Evolutionary conservation across 2,329 filamentous ascomycete species (phyloP), one percentile per base, ranked within the genome.

Genomic region (Fusarium penzigii): DNA sequence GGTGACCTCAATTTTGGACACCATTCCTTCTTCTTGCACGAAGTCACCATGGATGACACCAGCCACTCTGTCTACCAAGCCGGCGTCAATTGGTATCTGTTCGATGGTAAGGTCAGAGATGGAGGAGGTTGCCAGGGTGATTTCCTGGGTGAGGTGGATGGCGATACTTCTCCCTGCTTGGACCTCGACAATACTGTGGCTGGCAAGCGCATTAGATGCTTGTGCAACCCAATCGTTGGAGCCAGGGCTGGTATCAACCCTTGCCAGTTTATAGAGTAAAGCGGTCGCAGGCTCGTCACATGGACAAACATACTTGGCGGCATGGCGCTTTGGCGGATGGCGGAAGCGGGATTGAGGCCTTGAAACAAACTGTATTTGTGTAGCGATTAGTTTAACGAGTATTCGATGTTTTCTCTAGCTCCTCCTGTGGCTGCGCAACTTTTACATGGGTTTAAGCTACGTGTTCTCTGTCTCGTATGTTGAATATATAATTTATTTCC

Each of bases 1-100:
- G 52, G 52, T 17, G 52, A 51, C 17, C 52, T 55, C 20, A 55
- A 55, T 49, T 55, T 51, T 12, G 48, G 52, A 7, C 52, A 55
- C 25, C 52, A 55, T 32, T 14, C 38, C 3, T 55, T 55, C 14
- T 48, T 51, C 39, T 42, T 55, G 8, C 52, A 55, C 52, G 52
- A 51, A 49, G 49, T 55, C 8, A 55, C 52, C 25, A 55, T 55
- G 52, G 52, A 55, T n/a, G 52, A 55, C 49, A 36, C 48, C 29
- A 46, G 14, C 17, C 52, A 55, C 17, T 55, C 52, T 2, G 52
- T 55, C 5, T 55, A 55, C 29, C 52, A 55, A 29, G 52, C 52
- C 1, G 52, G 52, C 7, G 46, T 45, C 7, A 6, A 12, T 1
- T 55, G 52, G 52, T 55, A 52, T 5, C 38, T 55, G 2, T 55